phyloP scores from a whole-genome alignment of 2,329 filamentous ascomycete genomes.

The Coleophoma cylindrospora region DNA sequence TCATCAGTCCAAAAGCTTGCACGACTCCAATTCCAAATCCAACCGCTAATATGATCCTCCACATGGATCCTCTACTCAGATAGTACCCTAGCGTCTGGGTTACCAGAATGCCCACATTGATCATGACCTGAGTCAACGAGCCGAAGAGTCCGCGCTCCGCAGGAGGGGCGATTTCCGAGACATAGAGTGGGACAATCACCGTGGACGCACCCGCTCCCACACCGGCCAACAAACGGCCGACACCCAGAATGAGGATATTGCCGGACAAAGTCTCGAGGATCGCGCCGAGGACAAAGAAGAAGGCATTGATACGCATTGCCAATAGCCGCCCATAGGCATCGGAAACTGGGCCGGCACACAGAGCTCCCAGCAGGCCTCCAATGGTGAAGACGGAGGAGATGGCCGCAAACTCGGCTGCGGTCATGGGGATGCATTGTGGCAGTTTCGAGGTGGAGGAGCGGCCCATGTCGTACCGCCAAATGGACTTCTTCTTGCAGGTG shows the following conservation, averaged over 20 bases:
- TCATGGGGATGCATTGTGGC: conserved; percentile 86
- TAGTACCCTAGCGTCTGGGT: conserved; percentile 86
- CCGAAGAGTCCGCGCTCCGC: conserved; percentile 73
- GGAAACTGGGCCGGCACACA: conserved; percentile 74
- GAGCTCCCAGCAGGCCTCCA: conserved; percentile 79
- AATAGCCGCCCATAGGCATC: conserved; percentile 70
- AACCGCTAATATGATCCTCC: conserved; percentile 76
- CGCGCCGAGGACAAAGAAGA: conserved; percentile 74
- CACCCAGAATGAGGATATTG: conserved; percentile 60
- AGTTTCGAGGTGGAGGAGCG: conserved; percentile 32
- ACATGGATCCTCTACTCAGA: conserved; percentile 71
- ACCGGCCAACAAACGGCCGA: conserved; percentile 77
- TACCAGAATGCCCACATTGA: conserved; percentile 82
- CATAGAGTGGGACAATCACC: conserved; percentile 90
- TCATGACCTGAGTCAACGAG: conserved; percentile 84
- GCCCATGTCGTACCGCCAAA: conserved; percentile 26
- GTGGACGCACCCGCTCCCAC: conserved; percentile 83
- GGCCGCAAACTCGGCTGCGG: conserved; percentile 71
- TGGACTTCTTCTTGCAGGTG: conserved; percentile 67
- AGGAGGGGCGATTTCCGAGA: conserved; percentile 83
- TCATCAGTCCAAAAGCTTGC: conserved; percentile 65
- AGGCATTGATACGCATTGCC: conserved; percentile 71
- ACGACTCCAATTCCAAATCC: conserved; percentile 63
- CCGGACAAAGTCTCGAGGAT: conserved; percentile 67
- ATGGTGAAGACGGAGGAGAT: conserved; percentile 89